phyloP scores from a whole-genome alignment of 1,284 basidiomycete species.

The Meira miltonrushii region DNA sequence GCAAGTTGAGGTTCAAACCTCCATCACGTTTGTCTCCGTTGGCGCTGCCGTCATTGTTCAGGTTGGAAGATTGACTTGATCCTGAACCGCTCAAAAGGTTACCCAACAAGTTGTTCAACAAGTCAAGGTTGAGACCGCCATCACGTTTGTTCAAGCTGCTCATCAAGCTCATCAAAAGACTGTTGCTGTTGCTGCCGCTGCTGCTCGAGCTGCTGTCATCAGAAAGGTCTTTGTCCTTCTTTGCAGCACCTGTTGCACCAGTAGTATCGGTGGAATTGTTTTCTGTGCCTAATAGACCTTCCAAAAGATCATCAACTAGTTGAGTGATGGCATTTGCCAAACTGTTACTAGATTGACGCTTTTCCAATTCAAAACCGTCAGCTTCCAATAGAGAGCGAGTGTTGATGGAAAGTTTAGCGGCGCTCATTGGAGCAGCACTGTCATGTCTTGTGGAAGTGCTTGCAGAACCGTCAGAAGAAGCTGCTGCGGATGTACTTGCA shows the following conservation, averaged over 20 bases:
- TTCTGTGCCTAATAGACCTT: background rate
- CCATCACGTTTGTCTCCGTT: slow-evolving; percentile 2
- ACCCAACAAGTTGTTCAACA: slow-evolving; percentile 33
- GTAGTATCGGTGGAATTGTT: background rate
- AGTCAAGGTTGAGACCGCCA: slow-evolving; percentile 22
- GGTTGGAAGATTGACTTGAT: background rate
- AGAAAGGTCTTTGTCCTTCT: background rate
- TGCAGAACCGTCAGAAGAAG: slow-evolving; percentile 11
- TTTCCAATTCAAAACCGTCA: slow-evolving; percentile 27
- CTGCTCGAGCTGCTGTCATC: slow-evolving; percentile 10
- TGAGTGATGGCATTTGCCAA: background rate
- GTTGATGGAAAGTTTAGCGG: slow-evolving; percentile 22
- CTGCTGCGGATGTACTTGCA: slow-evolving; percentile 9
- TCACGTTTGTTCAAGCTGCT: no score
- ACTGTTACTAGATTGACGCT: slow-evolving; percentile 12
- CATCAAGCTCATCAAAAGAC: no score
- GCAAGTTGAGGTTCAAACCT: slow-evolving; percentile 7
- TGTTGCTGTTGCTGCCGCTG: no score
- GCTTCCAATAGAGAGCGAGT: slow-evolving; percentile 22
- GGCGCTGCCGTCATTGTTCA: slow-evolving; percentile 5
- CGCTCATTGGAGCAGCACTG: slow-evolving; percentile 19
- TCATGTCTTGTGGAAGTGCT: slow-evolving; percentile 1
- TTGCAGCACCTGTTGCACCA: background rate
- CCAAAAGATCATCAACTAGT: background rate
- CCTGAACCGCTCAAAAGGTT: slow-evolving; percentile 20